Conservation (phyloP, 2,329 filamentous ascomycete genomes). For the Chaetomium sp. region DNA sequence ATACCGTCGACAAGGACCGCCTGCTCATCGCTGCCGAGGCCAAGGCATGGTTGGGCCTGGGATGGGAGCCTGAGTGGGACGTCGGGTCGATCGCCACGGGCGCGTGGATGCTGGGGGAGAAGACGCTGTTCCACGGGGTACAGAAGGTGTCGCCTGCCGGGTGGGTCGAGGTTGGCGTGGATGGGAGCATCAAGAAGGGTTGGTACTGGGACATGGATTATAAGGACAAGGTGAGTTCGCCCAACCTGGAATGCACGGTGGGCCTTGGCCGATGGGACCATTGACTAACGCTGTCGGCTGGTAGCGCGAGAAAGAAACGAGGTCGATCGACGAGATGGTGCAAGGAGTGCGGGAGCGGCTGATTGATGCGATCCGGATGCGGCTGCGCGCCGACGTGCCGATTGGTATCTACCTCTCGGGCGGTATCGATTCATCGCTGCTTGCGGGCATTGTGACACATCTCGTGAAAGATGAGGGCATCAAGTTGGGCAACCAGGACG, state of each 20-base stretch:
- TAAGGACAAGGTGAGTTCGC: conserved; percentile 39
- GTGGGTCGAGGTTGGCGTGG: conserved; percentile 33
- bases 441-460: conserved; percentile 50
- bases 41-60: conserved; percentile 46
- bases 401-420: conserved; percentile 51
- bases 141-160: conserved; percentile 38
- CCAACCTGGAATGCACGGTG: too few species aligned
- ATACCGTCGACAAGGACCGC: conserved; percentile 32
- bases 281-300: neutral
- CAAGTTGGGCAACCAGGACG: conserved; percentile 38
- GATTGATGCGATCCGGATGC: conserved; percentile 45
- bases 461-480: conserved; percentile 42
- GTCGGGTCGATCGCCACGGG: conserved; percentile 38
- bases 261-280: neutral
- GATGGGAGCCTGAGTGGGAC: conserved; percentile 49
- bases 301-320: conserved; percentile 32
- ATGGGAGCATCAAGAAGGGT: conserved; percentile 32
- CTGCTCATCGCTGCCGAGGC: conserved; percentile 46
- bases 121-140: conserved; percentile 46
- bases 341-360: conserved; percentile 42
- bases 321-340: conserved; percentile 45
- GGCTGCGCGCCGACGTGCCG: conserved; percentile 51
- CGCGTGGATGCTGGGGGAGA: conserved; percentile 37
- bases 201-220: conserved; percentile 50
- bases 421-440: conserved; percentile 50